Evolutionary conservation across 805 yeast species (phyloP).

Genomic region (Sugiyamaella lignohabitans): DNA sequence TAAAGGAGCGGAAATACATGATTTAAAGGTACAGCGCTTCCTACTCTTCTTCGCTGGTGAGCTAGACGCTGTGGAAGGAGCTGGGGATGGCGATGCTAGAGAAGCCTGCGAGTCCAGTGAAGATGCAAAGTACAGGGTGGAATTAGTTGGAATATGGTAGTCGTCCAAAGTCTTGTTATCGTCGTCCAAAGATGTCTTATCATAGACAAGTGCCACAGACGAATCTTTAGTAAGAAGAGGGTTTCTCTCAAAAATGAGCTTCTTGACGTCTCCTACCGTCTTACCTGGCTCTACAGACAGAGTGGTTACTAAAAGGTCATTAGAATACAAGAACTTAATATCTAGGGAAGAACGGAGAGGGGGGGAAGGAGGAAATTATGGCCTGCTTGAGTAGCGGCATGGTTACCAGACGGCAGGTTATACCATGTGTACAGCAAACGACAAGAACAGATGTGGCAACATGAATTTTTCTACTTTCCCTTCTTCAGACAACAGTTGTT

Average conservation of each 20-base stretch:
- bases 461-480: too few species aligned
- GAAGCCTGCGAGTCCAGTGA: background rate
- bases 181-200: slow-evolving; percentile 12
- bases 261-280: background rate
- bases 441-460: background rate
- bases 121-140: slow-evolving; percentile 26
- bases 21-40: slow-evolving; percentile 45
- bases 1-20: slow-evolving; percentile 59
- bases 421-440: too few species aligned
- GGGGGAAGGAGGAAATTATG: background rate
- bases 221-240: background rate
- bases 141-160: slow-evolving; percentile 24
- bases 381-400: background rate
- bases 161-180: slow-evolving; percentile 28
- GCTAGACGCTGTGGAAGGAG: slow-evolving; percentile 21
- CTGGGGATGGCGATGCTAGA: slow-evolving; percentile 1
- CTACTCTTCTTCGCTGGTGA: slow-evolving; percentile 29
- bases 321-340: background rate
- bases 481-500: too few species aligned
- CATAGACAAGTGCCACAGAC: background rate
- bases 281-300: background rate
- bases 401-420: background rate
- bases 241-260: background rate
- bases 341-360: background rate
- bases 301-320: background rate